Evolutionary conservation across 129 eudicot species (phyloP), one percentile per base, ranked within the genome.

Genomic region (Flaveria brownii): DNA sequence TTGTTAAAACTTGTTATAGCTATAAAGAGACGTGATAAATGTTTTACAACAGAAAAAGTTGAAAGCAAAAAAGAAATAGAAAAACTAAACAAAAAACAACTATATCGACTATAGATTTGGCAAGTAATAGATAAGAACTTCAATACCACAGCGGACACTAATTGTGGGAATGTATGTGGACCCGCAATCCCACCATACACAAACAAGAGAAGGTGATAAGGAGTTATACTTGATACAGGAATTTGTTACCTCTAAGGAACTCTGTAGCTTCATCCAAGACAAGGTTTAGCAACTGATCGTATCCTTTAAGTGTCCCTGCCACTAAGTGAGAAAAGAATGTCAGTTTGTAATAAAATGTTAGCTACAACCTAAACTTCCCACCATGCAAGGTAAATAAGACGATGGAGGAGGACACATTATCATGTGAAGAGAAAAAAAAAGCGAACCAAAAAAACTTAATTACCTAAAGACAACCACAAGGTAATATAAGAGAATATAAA

Each of bases 181-280:
- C 42, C 17, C 56, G 39, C 36, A 36, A 36, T 36, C 41, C 7
- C 41, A 36, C 41, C 5, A 76, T 20, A 26, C 33, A 52, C 55
- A 51, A 47, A 76, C 26, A 76, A 66, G 43, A 77, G 59, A 4
- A 43, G n/a, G 55, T 25, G 20, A 55, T 45, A 55, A 56, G 59
- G 7, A 26, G 52, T 68, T 30, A 33, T 17, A 47, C 57, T 54
- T 66, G 11, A 23, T n/a, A 65, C 63, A 54, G 51, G 60, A 82
- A 63, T 1, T 64, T 73, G 50, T 66, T 72, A 82, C 86, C 86
- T 82, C 86, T 88, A 30, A 93, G 89, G 54, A 71, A 90, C 78
- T 93, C 98, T 15, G 82, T 79, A 33, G 98, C 99, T 89, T 94
- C 99, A 83, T 94, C 99, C 85, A 94, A 59, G 18, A 94, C 99